A percentile compares a stretch with the other conserved stretches of the same genome.
phyloP scores from a whole-genome alignment of 805 yeast species.

The Candida incommunis region DNA sequence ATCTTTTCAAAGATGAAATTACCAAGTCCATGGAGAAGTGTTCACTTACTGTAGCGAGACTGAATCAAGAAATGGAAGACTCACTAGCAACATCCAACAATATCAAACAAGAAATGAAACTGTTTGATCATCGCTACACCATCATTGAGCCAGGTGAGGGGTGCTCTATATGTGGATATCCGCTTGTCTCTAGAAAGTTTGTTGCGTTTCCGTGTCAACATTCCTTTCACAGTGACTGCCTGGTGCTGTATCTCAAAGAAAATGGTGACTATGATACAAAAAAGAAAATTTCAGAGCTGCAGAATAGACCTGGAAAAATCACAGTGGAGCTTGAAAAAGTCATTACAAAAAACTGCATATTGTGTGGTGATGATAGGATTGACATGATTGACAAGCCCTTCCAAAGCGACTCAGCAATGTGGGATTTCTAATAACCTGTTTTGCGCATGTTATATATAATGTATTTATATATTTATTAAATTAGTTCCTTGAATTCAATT shows the following conservation, averaged over 20 bases:
- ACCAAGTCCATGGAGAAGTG: slow-evolving; percentile 65
- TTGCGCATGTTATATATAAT: background rate
- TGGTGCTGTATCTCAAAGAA: slow-evolving; percentile 43
- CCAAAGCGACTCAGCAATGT: slow-evolving; percentile 12
- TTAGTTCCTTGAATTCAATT: too few relatives aligned
- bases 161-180: slow-evolving; percentile 56
- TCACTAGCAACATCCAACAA: slow-evolving; percentile 46
- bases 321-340: slow-evolving; percentile 37
- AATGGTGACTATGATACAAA: slow-evolving; percentile 50
- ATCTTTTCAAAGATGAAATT: slow-evolving; percentile 71
- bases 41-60: slow-evolving; percentile 46
- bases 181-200: slow-evolving; percentile 60
- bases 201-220: slow-evolving; percentile 83
- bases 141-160: slow-evolving; percentile 73
- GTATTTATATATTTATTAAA: slow-evolving; percentile 1
- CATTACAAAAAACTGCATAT: slow-evolving; percentile 50
- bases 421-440: slow-evolving; percentile 3
- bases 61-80: slow-evolving; percentile 63
- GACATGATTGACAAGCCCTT: slow-evolving; percentile 57
- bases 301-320: slow-evolving; percentile 12
- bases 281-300: slow-evolving; percentile 8
- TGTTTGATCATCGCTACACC: slow-evolving; percentile 37
- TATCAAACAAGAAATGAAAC: slow-evolving; percentile 45
- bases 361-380: slow-evolving; percentile 70
- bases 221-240: slow-evolving; percentile 78